A percentile compares a stretch with the other conserved stretches of the same genome.
phyloP scores from a whole-genome alignment of 371 early-diverging fungal genomes.

The Mortierella sp. region DNA sequence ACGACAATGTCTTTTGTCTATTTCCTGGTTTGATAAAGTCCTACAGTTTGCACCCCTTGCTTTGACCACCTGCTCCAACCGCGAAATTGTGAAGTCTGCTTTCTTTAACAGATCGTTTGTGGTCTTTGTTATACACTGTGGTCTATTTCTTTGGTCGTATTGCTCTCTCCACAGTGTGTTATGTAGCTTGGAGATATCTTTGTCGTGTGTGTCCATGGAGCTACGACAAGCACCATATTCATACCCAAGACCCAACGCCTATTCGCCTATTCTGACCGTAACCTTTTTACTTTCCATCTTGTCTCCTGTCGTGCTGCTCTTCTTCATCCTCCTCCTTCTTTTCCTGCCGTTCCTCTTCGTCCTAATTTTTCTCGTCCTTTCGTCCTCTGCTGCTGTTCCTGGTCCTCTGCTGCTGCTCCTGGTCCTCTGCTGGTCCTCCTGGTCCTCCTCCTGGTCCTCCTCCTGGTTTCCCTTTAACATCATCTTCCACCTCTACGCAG shows the following conservation, averaged over 20 bases:
- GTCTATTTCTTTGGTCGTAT: too few relatives aligned
- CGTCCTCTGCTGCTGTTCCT: conserved; percentile 8
- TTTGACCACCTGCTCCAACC: too few relatives aligned
- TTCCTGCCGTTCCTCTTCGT: conserved; percentile 26
- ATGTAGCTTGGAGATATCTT: too few relatives aligned
- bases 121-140: too few relatives aligned
- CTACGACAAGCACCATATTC: neutral
- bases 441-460: conserved; percentile 28
- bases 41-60: too few relatives aligned
- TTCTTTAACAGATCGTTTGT: too few relatives aligned
- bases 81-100: too few relatives aligned
- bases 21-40: too few relatives aligned
- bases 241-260: neutral
- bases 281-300: neutral
- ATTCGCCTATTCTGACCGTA: neutral
- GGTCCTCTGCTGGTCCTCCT: too few relatives aligned
- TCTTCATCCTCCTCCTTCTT: conserved; percentile 8
- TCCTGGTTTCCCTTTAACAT: conserved; percentile 24
- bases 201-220: neutral
- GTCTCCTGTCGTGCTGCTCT: conserved; percentile 11
- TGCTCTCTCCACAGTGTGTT: too few relatives aligned
- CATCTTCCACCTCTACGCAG: conserved; percentile 11
- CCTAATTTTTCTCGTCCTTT: conserved; percentile 1
- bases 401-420: too few relatives aligned
- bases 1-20: too few relatives aligned